These are phyloP conservation scores for Yarrowia galli DNA, from an alignment of 1,139 yeast genomes.

Conservation along the genomic window DNA sequence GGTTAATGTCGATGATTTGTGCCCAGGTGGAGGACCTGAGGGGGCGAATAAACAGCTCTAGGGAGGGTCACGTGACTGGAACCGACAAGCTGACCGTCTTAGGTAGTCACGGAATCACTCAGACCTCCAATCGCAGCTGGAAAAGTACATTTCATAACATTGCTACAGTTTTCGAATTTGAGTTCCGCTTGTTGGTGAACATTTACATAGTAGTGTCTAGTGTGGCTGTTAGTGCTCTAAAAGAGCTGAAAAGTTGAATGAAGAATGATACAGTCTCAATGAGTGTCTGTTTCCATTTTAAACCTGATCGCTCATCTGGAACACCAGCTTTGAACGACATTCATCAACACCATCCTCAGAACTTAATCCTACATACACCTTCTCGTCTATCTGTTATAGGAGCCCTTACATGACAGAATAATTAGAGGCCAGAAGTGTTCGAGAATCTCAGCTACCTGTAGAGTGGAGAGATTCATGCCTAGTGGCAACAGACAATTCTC, in stretches of 20 bases:
- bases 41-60: not conserved
- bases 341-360: not conserved
- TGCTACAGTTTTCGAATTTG: not conserved
- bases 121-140: too few relatives aligned
- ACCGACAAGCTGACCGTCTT: not conserved
- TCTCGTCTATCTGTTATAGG: not conserved
- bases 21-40: slow-evolving; percentile 3
- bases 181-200: not conserved
- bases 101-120: too few relatives aligned
- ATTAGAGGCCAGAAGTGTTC: not conserved
- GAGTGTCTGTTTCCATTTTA: not conserved
- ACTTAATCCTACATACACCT: not conserved
- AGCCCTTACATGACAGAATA: slow-evolving; percentile 19
- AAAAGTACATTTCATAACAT: not conserved
- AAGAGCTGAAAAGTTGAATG: not conserved
- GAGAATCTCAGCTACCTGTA: too few relatives aligned
- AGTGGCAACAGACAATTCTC: too few relatives aligned
- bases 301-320: not conserved
- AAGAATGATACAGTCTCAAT: not conserved
- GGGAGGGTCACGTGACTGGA: not conserved
- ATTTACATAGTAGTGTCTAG: not conserved
- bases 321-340: not conserved
- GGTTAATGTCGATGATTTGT: not conserved
- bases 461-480: too few relatives aligned
- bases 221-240: not conserved